Evolutionary conservation across 1,284 basidiomycete genomes (phyloP).

Genomic region (Mycocalia duriaeana): DNA sequence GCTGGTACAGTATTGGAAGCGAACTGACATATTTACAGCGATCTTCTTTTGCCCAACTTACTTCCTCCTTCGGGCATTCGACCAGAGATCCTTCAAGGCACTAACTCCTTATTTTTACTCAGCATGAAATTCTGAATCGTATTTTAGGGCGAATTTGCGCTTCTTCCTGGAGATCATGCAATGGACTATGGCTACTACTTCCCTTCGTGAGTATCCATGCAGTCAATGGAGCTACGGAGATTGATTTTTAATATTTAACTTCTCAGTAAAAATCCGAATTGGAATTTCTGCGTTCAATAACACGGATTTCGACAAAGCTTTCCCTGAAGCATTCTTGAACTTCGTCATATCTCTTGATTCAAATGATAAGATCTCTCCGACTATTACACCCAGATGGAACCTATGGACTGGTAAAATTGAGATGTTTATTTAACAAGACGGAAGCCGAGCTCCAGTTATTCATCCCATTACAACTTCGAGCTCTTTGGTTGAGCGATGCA

Average conservation of each 20-base stretch:
- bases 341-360: slow-evolving; percentile 14
- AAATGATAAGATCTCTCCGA: slow-evolving; percentile 5
- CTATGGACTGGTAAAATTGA: slow-evolving; percentile 12
- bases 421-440: slow-evolving; percentile 22
- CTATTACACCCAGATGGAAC: slow-evolving; percentile 16
- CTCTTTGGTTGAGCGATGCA: slow-evolving; percentile 14
- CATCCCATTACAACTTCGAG: slow-evolving; percentile 12
- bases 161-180: slow-evolving; percentile 27
- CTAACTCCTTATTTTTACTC: background rate
- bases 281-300: slow-evolving; percentile 8
- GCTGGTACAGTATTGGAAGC: slow-evolving; percentile 20
- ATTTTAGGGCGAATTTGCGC: slow-evolving; percentile 28
- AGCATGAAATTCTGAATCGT: background rate
- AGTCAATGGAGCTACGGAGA: background rate
- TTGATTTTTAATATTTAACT: background rate
- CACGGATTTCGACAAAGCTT: slow-evolving; percentile 11
- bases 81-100: slow-evolving; percentile 24
- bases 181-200: slow-evolving; percentile 30
- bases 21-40: slow-evolving; percentile 27
- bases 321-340: slow-evolving; percentile 12
- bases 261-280: background rate
- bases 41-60: slow-evolving; percentile 33
- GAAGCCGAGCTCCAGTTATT: slow-evolving; percentile 10
- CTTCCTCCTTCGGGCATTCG: slow-evolving; percentile 23
- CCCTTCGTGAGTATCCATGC: slow-evolving; percentile 11